Base-by-base conservation (phyloP, 495 filamentous ascomycete species). In the Amniculicola lignicola region DNA sequence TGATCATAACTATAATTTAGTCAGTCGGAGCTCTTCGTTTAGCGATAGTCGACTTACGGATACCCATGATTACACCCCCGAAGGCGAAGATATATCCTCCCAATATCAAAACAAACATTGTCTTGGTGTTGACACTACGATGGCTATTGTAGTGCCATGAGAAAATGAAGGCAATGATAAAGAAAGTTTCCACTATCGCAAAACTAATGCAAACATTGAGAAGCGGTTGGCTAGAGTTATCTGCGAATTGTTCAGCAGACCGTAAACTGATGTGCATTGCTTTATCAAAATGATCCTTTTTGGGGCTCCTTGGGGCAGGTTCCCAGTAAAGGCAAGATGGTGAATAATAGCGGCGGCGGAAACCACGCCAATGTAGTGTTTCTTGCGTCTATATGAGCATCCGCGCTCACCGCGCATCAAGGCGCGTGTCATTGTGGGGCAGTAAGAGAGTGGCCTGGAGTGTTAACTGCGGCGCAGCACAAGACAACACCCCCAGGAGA, bases 141-240 rank as follows among this genome's bases (percentile, higher is more conserved):
- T 41, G 18, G 12, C 25, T 39, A 24, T 60, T 60, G 44, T 35
- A 50, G 29, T 54, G 31, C 57, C 49, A 54, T 10, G 57, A 60
- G 14, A 60, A 33, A 12, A 60, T 31, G 41, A 60, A 60, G 16
- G 49, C 31, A n/a, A 54, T 43, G 21, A 60, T 42, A 22, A 60
- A 54, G 35, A 54, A 48, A 2, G 57, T 54, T 38, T 60, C 57
- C 16, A 60, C 25, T 25, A 48, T 29, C 3, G 57, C 57, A 21
- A 60, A 54, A 6, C 18, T 45, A 21, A 60, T 60, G 57, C 57
- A 60, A 14, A 60, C 48, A 36, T 54, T 49, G 6, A 54, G 11
- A 22, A 60, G 25, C 16, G 42, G 43, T 27, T 43, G 43, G 31
- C 55, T 40, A 25, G 44, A 25, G 22, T 51, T 36, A 14, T 35